A percentile compares a stretch with the other conserved stretches of the same genome.
These are phyloP conservation scores for Oryza rufipogon DNA, from an alignment of 176 grass and related monocot species.

Conservation along the genomic window DNA sequence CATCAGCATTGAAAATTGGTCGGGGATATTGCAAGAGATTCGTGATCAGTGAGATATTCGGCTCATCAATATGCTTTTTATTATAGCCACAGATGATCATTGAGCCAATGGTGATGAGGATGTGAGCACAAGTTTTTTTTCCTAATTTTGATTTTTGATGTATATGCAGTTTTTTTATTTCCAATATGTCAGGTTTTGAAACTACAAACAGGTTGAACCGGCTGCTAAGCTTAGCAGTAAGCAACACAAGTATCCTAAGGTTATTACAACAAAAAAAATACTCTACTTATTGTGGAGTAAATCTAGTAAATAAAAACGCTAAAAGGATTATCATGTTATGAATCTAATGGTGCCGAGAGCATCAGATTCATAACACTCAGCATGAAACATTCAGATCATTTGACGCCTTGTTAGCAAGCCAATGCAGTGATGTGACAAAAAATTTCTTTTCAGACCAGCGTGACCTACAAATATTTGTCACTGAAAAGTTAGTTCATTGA, in stretches of 20 bases:
- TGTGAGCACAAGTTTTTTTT: not conserved
- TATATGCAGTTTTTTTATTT: not conserved
- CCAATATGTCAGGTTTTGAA: not conserved
- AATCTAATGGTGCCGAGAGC: not conserved
- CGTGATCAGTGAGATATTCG: constrained; percentile 3
- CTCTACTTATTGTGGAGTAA: not conserved
- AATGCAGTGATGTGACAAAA: constrained; percentile 12
- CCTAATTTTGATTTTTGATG: not conserved
- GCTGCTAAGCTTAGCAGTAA: not conserved
- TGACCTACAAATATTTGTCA: not conserved
- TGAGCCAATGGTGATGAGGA: constrained; percentile 24
- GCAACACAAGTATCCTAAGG: not conserved
- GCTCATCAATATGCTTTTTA: not conserved
- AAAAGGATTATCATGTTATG: not conserved
- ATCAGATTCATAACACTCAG: not conserved
- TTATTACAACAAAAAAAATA: not conserved
- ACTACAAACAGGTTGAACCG: not conserved
- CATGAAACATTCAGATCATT: constrained; percentile 10
- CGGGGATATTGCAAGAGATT: not conserved
- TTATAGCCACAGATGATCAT: not conserved
- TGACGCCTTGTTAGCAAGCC: not conserved
- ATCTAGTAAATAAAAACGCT: too few relatives aligned
- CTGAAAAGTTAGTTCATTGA: not conserved
- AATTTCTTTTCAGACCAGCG: not conserved
- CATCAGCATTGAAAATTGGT: constrained; percentile 7